These are phyloP conservation scores for Camelina laxa DNA, from an alignment of 345 rosid species.

Conservation along the genomic window DNA sequence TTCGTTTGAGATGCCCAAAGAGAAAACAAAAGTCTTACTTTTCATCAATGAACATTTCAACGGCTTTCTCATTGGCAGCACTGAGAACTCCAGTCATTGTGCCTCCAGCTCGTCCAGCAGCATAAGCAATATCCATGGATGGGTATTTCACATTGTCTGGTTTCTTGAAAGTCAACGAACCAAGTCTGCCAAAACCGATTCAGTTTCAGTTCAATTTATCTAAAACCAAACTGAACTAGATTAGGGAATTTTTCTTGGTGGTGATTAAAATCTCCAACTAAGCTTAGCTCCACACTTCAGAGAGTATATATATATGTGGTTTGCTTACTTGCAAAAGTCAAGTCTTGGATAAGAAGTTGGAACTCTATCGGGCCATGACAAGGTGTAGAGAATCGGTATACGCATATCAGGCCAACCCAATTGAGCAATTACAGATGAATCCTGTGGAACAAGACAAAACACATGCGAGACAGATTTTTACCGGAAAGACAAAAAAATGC, in stretches of 20 bases:
- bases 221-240: too few relatives aligned
- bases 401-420: constrained; percentile 99
- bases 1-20: not conserved
- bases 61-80: constrained; percentile 90
- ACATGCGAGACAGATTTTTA: not conserved
- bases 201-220: too few relatives aligned
- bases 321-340: constrained; percentile 87
- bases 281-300: not conserved
- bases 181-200: constrained; percentile 60
- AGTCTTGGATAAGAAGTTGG: constrained; percentile 87
- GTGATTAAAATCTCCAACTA: not conserved
- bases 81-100: constrained; percentile 99
- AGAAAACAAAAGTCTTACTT: constrained; percentile 49
- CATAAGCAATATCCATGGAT: constrained; percentile 91
- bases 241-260: too few relatives aligned
- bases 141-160: constrained; percentile 93
- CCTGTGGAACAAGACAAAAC: constrained; percentile 52
- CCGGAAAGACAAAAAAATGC: not conserved
- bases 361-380: constrained; percentile 98
- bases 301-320: too few relatives aligned
- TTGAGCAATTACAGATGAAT: constrained; percentile 93
- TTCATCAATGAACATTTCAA: constrained; percentile 81
- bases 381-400: constrained; percentile 86
- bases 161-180: constrained; percentile 83
- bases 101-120: constrained; percentile 98